A percentile compares a stretch with the other conserved stretches of the same genome.
phyloP scores from a whole-genome alignment of 352 stramenopile species.

The Blastocystis sp. region DNA sequence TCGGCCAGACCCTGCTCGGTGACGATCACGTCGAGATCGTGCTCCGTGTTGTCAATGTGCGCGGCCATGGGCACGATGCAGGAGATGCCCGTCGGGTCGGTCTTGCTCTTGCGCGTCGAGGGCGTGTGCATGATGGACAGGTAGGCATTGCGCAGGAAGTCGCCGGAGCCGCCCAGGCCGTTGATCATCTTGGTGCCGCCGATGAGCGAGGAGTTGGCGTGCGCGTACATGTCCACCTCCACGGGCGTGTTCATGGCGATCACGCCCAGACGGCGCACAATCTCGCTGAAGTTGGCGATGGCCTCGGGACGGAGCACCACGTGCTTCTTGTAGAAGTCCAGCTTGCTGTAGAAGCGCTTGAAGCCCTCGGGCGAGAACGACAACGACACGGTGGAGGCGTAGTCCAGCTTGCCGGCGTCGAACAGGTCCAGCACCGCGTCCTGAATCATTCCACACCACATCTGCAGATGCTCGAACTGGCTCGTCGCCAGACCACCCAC shows the following conservation, averaged over 20 bases:
- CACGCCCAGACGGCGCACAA: slow-evolving; percentile 62
- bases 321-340: slow-evolving; percentile 67
- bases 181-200: slow-evolving; percentile 69
- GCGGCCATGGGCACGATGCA: slow-evolving; percentile 67
- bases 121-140: slow-evolving; percentile 69
- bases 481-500: slow-evolving; percentile 35
- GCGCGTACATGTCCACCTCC: slow-evolving; percentile 68
- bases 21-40: slow-evolving; percentile 69
- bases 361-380: slow-evolving; percentile 60
- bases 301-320: slow-evolving; percentile 66
- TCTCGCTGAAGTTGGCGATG: slow-evolving; percentile 64
- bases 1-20: slow-evolving; percentile 68
- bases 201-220: slow-evolving; percentile 66
- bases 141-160: slow-evolving; percentile 68
- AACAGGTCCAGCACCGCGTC: slow-evolving; percentile 66
- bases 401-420: slow-evolving; percentile 60
- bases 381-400: slow-evolving; percentile 60
- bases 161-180: slow-evolving; percentile 57
- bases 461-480: slow-evolving; percentile 60
- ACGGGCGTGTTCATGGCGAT: slow-evolving; percentile 68
- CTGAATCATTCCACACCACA: slow-evolving; percentile 60
- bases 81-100: slow-evolving; percentile 64
- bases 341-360: slow-evolving; percentile 66
- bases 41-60: slow-evolving; percentile 65
- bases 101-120: slow-evolving; percentile 60